Conservation (phyloP, 257 asterid species). For the Solanum etuberosum region DNA sequence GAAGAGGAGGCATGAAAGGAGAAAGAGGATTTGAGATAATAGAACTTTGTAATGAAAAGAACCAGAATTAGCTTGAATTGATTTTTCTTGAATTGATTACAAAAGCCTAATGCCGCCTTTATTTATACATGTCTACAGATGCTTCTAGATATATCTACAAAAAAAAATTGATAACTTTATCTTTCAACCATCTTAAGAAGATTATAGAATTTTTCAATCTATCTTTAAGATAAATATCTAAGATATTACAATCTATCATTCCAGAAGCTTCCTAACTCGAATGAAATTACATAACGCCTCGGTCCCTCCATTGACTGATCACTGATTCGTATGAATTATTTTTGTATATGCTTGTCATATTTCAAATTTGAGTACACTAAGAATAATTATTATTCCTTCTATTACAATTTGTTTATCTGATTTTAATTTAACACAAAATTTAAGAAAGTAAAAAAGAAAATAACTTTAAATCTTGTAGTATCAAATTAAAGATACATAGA, state of each 20-base stretch:
- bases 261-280: neutral
- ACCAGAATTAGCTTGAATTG: neutral
- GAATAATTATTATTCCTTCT: neutral
- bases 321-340: neutral
- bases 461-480: neutral
- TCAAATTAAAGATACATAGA: neutral
- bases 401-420: neutral
- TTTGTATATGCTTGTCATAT: neutral
- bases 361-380: neutral
- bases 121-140: neutral
- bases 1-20: neutral
- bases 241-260: neutral
- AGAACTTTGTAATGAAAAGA: neutral
- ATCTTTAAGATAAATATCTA: neutral
- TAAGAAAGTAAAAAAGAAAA: neutral
- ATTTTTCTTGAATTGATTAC: neutral
- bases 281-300: neutral
- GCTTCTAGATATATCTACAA: neutral
- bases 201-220: neutral
- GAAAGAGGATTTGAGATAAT: neutral
- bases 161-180: neutral
- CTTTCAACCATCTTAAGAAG: neutral
- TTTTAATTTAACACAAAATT: neutral
- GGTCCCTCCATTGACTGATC: neutral
- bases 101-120: neutral